phyloP scores from a whole-genome alignment of 371 early-diverging fungal genomes.

The Racocetra persica region DNA sequence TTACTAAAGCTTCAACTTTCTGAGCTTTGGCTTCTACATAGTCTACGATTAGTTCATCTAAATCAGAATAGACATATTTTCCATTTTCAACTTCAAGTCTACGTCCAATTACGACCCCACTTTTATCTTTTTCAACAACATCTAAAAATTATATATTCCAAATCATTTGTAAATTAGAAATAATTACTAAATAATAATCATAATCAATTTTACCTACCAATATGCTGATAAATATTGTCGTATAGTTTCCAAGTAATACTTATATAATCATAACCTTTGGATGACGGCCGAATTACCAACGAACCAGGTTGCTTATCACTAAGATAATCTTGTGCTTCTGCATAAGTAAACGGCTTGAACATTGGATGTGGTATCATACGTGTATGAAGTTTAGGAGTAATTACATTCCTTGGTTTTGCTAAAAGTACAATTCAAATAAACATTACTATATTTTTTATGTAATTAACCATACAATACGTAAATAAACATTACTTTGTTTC shows the following conservation, averaged over 20 bases:
- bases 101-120: conserved; percentile 41
- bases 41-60: conserved; percentile 91
- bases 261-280: conserved; percentile 84
- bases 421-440: background rate
- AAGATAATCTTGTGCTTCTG: conserved; percentile 81
- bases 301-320: conserved; percentile 75
- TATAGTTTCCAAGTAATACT: conserved; percentile 94
- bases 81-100: conserved; percentile 63
- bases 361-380: conserved; percentile 84
- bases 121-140: conserved; percentile 66
- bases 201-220: conserved; percentile 56
- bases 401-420: conserved; percentile 54
- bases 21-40: conserved; percentile 85
- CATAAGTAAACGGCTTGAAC: conserved; percentile 77
- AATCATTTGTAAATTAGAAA: background rate
- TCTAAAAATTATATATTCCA: conserved; percentile 50
- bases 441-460: background rate
- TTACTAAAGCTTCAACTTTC: conserved; percentile 70
- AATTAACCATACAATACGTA: background rate
- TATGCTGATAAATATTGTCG: conserved; percentile 85
- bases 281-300: conserved; percentile 93
- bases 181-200: background rate
- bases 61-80: conserved; percentile 72
- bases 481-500: background rate
- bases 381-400: conserved; percentile 45